Conservation (phyloP, 768 basidiomycete genomes). For the Lactarius psammicola region DNA sequence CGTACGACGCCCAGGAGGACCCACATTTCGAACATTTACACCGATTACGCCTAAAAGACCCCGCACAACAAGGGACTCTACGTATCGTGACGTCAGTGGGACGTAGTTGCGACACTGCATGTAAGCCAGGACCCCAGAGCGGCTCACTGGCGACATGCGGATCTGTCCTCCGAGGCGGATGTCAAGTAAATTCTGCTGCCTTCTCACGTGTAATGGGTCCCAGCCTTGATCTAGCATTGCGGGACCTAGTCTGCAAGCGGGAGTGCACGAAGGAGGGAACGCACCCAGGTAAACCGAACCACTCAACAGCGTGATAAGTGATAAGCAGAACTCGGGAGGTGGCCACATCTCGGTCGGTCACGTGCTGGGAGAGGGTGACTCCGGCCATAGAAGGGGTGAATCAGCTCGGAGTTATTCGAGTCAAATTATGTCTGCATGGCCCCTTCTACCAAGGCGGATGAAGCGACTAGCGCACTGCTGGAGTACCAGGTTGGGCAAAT, state of each 20-base stretch:
- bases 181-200: not conserved
- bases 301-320: not conserved
- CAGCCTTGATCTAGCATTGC: not conserved
- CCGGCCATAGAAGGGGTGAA: not conserved
- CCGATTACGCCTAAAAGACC: not conserved
- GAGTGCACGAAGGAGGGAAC: too few relatives aligned
- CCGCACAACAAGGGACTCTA: not conserved
- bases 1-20: too few relatives aligned
- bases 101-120: not conserved
- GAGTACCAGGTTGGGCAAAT: not conserved
- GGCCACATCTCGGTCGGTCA: not conserved
- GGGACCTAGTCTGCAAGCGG: not conserved
- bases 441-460: not conserved
- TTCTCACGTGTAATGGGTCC: not conserved
- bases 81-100: not conserved
- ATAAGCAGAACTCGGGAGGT: not conserved
- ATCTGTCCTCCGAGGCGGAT: not conserved
- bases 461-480: not conserved
- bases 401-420: not conserved
- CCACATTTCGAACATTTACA: not conserved
- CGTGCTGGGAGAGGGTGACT: not conserved
- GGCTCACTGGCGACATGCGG: not conserved
- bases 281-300: not conserved
- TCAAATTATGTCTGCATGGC: not conserved
- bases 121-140: not conserved